A percentile compares a stretch with the other conserved stretches of the same genome.
These are phyloP conservation scores for Vitis labrusca DNA, from an alignment of 164 flowering plant genomes.

Conservation along the genomic window DNA sequence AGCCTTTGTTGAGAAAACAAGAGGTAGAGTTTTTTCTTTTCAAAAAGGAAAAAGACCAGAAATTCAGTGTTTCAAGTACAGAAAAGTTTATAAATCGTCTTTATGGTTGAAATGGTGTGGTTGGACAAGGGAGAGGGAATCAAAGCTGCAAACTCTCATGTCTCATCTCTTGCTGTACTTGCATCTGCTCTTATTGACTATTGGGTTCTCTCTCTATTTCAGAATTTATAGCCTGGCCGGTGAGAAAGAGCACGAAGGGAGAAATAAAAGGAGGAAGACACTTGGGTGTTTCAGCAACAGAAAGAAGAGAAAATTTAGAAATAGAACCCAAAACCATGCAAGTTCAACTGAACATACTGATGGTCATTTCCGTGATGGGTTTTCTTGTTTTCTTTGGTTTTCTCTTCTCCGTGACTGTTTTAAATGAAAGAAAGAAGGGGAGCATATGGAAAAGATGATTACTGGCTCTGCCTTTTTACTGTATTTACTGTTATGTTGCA, in stretches of 20 bases:
- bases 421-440: background rate
- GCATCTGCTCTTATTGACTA: slow-evolving; percentile 15
- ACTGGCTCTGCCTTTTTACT: too few species aligned
- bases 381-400: background rate
- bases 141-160: slow-evolving; percentile 37
- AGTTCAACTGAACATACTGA: slow-evolving; percentile 19
- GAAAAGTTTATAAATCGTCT: background rate
- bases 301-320: background rate
- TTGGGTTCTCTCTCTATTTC: slow-evolving; percentile 12
- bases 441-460: too few species aligned
- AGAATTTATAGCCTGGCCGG: slow-evolving; percentile 29
- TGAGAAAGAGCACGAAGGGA: background rate
- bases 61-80: slow-evolving; percentile 4
- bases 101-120: slow-evolving; percentile 10
- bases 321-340: slow-evolving; percentile 19
- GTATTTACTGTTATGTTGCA: slow-evolving; percentile 8
- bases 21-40: too few species aligned
- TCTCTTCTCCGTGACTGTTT: background rate
- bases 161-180: slow-evolving; percentile 26
- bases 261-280: background rate
- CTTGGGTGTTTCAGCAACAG: slow-evolving; percentile 6
- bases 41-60: background rate
- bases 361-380: slow-evolving; percentile 13
- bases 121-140: slow-evolving; percentile 19
- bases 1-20: too few species aligned